Conservation (phyloP, 2,329 filamentous ascomycete genomes). For the Apiospora malaysiana region DNA sequence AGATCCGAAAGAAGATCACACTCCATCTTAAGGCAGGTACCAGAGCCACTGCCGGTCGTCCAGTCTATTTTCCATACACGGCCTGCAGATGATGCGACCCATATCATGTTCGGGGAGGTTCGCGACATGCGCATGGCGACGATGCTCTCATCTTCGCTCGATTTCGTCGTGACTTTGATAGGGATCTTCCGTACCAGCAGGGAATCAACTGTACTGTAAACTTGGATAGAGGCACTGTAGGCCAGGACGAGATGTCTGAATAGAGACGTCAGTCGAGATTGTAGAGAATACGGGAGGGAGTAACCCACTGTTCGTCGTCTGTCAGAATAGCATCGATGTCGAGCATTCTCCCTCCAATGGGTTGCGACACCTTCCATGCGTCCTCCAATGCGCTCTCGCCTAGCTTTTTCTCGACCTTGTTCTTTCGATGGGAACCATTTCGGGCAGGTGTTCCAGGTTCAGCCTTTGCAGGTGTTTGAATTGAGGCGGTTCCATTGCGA, state of each 20-base stretch:
- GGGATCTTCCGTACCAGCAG: slow-evolving; percentile 76
- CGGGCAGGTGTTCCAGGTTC: slow-evolving; percentile 19
- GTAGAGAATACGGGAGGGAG: neutral
- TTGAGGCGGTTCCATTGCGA: neutral
- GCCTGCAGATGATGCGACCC: slow-evolving; percentile 66
- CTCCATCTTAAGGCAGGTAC: slow-evolving; percentile 49
- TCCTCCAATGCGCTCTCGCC: neutral
- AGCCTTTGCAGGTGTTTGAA: slow-evolving; percentile 24
- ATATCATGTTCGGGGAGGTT: slow-evolving; percentile 53
- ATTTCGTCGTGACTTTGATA: slow-evolving; percentile 45
- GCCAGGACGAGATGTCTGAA: slow-evolving; percentile 75
- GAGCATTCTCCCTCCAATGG: slow-evolving; percentile 69
- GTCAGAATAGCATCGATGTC: slow-evolving; percentile 69
- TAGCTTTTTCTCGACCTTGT: slow-evolving; percentile 24
- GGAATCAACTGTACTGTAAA: slow-evolving; percentile 83
- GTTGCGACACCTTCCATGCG: slow-evolving; percentile 65
- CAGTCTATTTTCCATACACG: slow-evolving; percentile 64
- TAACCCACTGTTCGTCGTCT: slow-evolving; percentile 63
- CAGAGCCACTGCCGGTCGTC: slow-evolving; percentile 52
- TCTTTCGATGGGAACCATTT: slow-evolving; percentile 16
- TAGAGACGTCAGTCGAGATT: slow-evolving; percentile 35
- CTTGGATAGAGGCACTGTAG: slow-evolving; percentile 75
- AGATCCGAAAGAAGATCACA: slow-evolving; percentile 54
- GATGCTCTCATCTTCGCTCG: slow-evolving; percentile 42
- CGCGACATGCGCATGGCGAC: slow-evolving; percentile 53